Base-by-base conservation (phyloP, 148 eudicot species). In the Heliosperma pusillum region DNA sequence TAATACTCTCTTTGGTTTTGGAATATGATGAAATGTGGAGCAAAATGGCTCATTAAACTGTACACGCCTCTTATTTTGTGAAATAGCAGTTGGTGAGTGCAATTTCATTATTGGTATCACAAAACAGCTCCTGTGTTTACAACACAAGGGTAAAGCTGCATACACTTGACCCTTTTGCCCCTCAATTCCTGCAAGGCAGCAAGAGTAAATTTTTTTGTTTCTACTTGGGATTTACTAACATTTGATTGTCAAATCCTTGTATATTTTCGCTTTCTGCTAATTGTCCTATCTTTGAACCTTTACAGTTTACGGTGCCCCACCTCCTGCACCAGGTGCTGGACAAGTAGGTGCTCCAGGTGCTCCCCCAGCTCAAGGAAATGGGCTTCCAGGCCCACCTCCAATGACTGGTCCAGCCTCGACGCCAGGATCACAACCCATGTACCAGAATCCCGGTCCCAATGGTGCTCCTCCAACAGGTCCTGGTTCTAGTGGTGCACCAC, bases 271-370 rank as follows among this genome's bases (percentile, higher is more conserved):
- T 45, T 69, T 69, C 57, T 24, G n/a, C 21, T 69, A 7, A 69
- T 44, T 44, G n/a, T 16, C 57, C 53, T 45, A 24, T 21, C 40
- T 26, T 68, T 19, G 66, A 74, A 25, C 66, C 19, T 74, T 26
- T 21, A 24, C 82, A 91, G 93, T 74, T 27, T 89, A 85, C 65
- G 78, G 79, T 15, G 78, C 76, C 73, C 89, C 89, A 13, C 76
- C 66, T 4, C 74, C 83, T 73, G 85, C 84, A 22, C 89, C 84
- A 30, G 78, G 85, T 77, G 70, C 79, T 4, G 83, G 76, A 61
- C 88, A 87, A 66, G 87, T 87, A 2, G 90, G 87, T 82, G 83
- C 82, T 40, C 86, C 92, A n/a, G 68, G 71, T 26, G 63, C 85
- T 64, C 86, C 91, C 68, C 86, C 91, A 29, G 53, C 57, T 60